These are phyloP conservation scores for Xylaria cubensis DNA, from an alignment of 495 filamentous ascomycete species.

Conservation along the genomic window DNA sequence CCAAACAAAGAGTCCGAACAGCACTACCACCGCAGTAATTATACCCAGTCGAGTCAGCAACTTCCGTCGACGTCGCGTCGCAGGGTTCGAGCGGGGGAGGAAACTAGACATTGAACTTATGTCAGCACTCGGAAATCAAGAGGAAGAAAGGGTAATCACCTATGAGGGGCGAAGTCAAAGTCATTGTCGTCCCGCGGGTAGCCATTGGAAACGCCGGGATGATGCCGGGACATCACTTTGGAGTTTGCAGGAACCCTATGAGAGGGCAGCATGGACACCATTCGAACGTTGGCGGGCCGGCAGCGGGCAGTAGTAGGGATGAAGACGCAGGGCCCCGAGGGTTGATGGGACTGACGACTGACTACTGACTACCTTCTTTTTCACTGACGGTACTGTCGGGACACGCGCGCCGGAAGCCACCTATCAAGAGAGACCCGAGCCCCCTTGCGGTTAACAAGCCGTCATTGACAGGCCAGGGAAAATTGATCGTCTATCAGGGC, in stretches of 20 bases:
- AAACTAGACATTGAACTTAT: conserved; percentile 63
- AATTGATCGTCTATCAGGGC: background rate
- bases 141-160: conserved; percentile 54
- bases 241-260: conserved; percentile 48
- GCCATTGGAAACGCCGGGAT: conserved; percentile 79
- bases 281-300: conserved; percentile 31
- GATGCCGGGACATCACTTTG: conserved; percentile 65
- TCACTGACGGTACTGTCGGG: background rate
- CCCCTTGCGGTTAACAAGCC: conserved; percentile 25
- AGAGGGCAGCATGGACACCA: conserved; percentile 47
- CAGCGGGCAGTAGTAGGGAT: conserved; percentile 3
- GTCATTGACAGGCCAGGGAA: conserved; percentile 23
- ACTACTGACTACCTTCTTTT: background rate
- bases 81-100: conserved; percentile 79
- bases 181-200: conserved; percentile 71
- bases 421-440: conserved; percentile 26
- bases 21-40: conserved; percentile 53
- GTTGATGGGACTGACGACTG: conserved; percentile 14
- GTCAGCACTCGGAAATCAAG: conserved; percentile 19
- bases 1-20: conserved; percentile 70
- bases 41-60: conserved; percentile 71
- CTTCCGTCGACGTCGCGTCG: conserved; percentile 74
- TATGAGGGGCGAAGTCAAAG: conserved; percentile 85
- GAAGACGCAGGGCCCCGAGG: background rate
- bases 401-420: conserved; percentile 25